Percentiles rank a stretch among this genome's conserved stretches.
These are phyloP conservation scores for Pseudofabraea citricarpa DNA, from an alignment of 2,329 filamentous ascomycete species.

Conservation along the genomic window DNA sequence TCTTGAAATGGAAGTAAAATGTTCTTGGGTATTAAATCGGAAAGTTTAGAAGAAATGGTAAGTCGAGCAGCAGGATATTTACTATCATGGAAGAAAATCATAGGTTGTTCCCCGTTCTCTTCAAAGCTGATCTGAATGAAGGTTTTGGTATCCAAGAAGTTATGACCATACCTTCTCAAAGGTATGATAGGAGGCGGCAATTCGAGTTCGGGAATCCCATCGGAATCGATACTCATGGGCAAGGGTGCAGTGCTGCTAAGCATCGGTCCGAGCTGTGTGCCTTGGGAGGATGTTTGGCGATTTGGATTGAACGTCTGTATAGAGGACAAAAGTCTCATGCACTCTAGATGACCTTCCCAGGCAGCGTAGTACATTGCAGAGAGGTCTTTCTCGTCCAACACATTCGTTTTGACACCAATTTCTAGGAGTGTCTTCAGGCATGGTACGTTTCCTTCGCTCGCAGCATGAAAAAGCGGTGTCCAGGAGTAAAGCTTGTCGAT, in stretches of 20 bases:
- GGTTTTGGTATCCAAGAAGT: constrained; percentile 96
- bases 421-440: constrained; percentile 80
- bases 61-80: constrained; percentile 93
- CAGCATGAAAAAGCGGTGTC: constrained; percentile 94
- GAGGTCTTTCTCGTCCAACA: constrained; percentile 85
- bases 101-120: constrained; percentile 65
- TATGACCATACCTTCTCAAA: constrained; percentile 89
- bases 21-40: constrained; percentile 93
- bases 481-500: constrained; percentile 94
- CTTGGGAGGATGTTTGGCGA: constrained; percentile 18
- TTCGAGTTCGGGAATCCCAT: constrained; percentile 87
- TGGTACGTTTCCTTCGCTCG: constrained; percentile 89
- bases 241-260: constrained; percentile 35
- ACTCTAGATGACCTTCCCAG: constrained; percentile 94
- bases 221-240: constrained; percentile 68
- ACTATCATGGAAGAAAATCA: constrained; percentile 94
- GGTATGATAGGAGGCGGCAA: constrained; percentile 95
- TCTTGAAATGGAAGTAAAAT: constrained; percentile 94
- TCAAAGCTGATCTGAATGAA: constrained; percentile 92
- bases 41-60: constrained; percentile 94
- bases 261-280: constrained; percentile 28
- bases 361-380: constrained; percentile 98
- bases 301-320: constrained; percentile 13
- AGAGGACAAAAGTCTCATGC: constrained; percentile 80
- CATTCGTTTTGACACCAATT: constrained; percentile 71